A percentile compares a stretch with the other conserved stretches of the same genome.
phyloP scores from a whole-genome alignment of 352 stramenopile genomes.

The Blastocystis sp. region DNA sequence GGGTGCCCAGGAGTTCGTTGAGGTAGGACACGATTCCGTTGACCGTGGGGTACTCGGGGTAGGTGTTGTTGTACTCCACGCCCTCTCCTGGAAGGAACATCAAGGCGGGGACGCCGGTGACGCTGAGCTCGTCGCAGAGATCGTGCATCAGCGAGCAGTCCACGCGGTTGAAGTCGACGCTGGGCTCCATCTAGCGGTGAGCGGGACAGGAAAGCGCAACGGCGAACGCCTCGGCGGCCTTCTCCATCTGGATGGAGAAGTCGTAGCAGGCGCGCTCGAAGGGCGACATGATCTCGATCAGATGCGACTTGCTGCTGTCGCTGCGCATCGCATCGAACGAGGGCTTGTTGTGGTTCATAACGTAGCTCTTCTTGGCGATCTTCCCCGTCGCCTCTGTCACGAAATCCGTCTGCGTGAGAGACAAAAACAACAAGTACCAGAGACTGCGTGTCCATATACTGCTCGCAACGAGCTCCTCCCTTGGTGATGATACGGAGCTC shows the following conservation, averaged over 20 bases:
- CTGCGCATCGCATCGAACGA: neutral
- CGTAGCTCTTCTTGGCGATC: slow-evolving; percentile 68
- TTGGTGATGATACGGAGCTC: slow-evolving; percentile 23
- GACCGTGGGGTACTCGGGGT: neutral
- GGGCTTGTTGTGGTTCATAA: neutral
- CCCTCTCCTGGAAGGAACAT: slow-evolving; percentile 23
- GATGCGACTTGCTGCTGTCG: slow-evolving; percentile 1
- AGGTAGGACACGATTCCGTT: slow-evolving; percentile 9
- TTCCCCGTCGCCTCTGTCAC: slow-evolving; percentile 65
- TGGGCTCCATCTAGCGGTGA: slow-evolving; percentile 25
- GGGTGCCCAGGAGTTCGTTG: slow-evolving; percentile 3
- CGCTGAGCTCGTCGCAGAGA: slow-evolving; percentile 25
- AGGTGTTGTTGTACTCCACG: slow-evolving; percentile 26
- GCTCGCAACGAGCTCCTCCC: slow-evolving; percentile 10
- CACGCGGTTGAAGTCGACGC: slow-evolving; percentile 44
- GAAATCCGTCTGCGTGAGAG: slow-evolving; percentile 5
- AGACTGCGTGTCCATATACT: slow-evolving; percentile 18
- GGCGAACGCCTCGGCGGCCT: slow-evolving; percentile 40
- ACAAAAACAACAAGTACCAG: neutral
- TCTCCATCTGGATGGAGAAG: slow-evolving; percentile 55
- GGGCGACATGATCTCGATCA: slow-evolving; percentile 50
- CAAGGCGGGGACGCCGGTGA: neutral
- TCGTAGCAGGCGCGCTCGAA: slow-evolving; percentile 25
- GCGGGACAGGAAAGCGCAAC: neutral
- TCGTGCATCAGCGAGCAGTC: slow-evolving; percentile 57